A percentile compares a stretch with the other conserved stretches of the same genome.
phyloP scores from a whole-genome alignment of 495 filamentous ascomycete genomes.

The Penicillium steckii region DNA sequence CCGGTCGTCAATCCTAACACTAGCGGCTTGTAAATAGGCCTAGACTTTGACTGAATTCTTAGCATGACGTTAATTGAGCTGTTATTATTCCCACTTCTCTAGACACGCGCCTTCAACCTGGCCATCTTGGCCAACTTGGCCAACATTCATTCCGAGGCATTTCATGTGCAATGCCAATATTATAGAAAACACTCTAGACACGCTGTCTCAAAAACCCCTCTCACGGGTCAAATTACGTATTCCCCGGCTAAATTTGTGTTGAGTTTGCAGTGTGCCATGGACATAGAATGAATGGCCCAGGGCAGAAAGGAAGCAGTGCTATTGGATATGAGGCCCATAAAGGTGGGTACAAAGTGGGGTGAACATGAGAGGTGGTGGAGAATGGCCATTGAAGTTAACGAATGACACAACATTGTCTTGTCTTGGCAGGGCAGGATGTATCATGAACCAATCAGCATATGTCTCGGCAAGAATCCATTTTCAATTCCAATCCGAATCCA shows the following conservation, averaged over 20 bases:
- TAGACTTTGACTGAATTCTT: neutral
- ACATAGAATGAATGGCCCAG: neutral
- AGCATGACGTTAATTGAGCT: neutral
- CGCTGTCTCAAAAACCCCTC: neutral
- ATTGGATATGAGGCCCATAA: neutral
- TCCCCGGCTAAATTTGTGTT: neutral
- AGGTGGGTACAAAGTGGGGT: neutral
- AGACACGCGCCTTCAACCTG: neutral
- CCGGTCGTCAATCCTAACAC: neutral
- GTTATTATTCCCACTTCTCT: neutral
- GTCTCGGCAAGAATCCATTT: neutral
- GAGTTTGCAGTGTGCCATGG: conserved; percentile 10
- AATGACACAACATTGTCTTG: neutral
- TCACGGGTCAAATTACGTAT: neutral
- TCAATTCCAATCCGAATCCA: neutral
- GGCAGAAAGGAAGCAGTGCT: conserved; percentile 6
- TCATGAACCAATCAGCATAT: neutral
- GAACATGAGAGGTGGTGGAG: neutral
- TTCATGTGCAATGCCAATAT: neutral
- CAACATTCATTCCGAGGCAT: neutral
- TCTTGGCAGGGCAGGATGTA: conserved; percentile 13
- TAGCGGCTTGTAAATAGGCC: conserved; percentile 6
- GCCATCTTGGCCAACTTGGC: too few species aligned
- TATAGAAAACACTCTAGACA: neutral
- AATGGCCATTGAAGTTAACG: neutral